Percentiles rank a stretch among this genome's conserved stretches.
These are phyloP conservation scores for Diutina sp. DNA, from an alignment of 1,139 yeast species.

Conservation along the genomic window DNA sequence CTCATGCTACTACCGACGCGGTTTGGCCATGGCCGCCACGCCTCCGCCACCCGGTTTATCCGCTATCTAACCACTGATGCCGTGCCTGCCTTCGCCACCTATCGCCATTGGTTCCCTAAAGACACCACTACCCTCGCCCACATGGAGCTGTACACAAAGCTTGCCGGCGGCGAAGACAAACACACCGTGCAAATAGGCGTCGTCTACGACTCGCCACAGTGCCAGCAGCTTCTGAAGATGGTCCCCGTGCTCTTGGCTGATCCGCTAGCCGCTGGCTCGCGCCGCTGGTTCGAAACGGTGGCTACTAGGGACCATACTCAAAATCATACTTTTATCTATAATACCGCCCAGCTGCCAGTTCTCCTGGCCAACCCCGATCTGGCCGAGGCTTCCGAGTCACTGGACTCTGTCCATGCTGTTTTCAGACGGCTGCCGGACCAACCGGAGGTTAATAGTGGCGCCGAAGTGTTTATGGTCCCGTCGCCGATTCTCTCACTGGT, in stretches of 20 bases:
- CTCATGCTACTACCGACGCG: neutral
- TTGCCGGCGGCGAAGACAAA: neutral
- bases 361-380: neutral
- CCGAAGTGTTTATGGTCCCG: conserved; percentile 10
- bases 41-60: neutral
- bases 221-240: neutral
- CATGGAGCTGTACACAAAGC: neutral
- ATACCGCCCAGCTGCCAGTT: conserved; percentile 1
- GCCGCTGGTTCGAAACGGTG: conserved; percentile 19
- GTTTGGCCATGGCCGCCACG: neutral
- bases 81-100: neutral
- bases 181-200: neutral
- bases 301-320: conserved; percentile 10
- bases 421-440: conserved; percentile 2
- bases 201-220: neutral
- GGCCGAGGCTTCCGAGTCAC: neutral
- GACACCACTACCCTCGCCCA: neutral
- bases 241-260: conserved; percentile 20
- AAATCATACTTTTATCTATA: conserved; percentile 12
- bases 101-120: neutral
- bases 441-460: conserved; percentile 6
- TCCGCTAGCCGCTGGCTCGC: conserved; percentile 23
- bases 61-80: neutral
- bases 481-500: conserved; percentile 23
- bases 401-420: neutral